Conservation (phyloP, 495 filamentous ascomycete genomes). For the Hypomontagnella monticulosa region DNA sequence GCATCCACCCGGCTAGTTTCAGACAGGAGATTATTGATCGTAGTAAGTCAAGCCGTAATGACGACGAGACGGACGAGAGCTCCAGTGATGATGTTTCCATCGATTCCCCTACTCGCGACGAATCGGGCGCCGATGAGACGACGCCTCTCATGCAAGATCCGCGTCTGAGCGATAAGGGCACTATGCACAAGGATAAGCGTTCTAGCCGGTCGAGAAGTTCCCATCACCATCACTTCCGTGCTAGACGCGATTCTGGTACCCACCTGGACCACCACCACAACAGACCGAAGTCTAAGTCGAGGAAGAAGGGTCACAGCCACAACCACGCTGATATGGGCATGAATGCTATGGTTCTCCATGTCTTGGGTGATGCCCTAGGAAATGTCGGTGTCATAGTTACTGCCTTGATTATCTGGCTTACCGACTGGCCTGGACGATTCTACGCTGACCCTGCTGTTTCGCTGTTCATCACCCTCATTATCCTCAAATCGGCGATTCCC, state of each 20-base stretch:
- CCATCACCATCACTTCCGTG: constrained; percentile 25
- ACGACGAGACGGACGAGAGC: constrained; percentile 59
- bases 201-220: constrained; percentile 30
- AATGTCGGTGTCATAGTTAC: constrained; percentile 97
- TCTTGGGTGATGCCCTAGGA: constrained; percentile 94
- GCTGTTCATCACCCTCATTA: constrained; percentile 95
- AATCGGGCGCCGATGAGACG: constrained; percentile 56
- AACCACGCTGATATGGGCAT: constrained; percentile 92
- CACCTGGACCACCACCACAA: constrained; percentile 82
- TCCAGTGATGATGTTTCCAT: constrained; percentile 61
- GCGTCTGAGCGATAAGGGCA: constrained; percentile 36
- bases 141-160: constrained; percentile 53
- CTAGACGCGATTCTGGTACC: constrained; percentile 53
- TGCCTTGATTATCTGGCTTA: constrained; percentile 91
- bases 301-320: constrained; percentile 68
- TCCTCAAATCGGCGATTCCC: constrained; percentile 88
- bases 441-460: constrained; percentile 95
- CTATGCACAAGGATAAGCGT: constrained; percentile 26
- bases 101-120: constrained; percentile 60
- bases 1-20: constrained; percentile 88
- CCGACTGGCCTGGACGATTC: constrained; percentile 65
- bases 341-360: constrained; percentile 96
- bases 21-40: constrained; percentile 90
- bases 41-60: constrained; percentile 62
- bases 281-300: constrained; percentile 69